A percentile compares a stretch with the other conserved stretches of the same genome.
Evolutionary conservation across 768 basidiomycete species (phyloP).

Genomic region (Amanita molliuscula): DNA sequence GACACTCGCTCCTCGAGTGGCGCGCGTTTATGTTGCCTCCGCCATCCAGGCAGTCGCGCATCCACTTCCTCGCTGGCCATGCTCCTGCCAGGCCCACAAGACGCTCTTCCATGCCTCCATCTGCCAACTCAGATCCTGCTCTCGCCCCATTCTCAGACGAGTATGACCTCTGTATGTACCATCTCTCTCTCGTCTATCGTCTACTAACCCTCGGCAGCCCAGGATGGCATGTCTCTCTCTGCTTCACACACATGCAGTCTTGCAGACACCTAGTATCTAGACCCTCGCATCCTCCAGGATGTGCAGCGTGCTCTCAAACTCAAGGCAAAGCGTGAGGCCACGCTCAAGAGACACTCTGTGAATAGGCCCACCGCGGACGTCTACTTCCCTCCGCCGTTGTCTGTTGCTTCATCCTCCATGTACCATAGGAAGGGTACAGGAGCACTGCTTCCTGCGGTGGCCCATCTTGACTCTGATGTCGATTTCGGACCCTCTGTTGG

Average conservation of each 20-base stretch:
- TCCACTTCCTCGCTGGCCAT: constrained; percentile 1
- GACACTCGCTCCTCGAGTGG: not conserved
- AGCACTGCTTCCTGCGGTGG: not conserved
- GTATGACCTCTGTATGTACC: constrained; percentile 58
- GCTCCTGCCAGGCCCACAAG: not conserved
- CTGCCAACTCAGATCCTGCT: not conserved
- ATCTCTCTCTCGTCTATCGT: not conserved
- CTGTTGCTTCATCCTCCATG: not conserved
- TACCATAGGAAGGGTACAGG: not conserved
- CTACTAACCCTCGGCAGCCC: constrained; percentile 32
- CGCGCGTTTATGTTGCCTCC: constrained; percentile 1
- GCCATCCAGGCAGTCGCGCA: not conserved
- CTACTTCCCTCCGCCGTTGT: not conserved
- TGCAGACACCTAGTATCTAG: constrained; percentile 23
- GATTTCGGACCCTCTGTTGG: constrained; percentile 11
- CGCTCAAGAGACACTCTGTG: constrained; percentile 24
- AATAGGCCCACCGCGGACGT: constrained; percentile 8
- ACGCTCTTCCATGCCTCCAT: not conserved
- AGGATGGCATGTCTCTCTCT: constrained; percentile 48
- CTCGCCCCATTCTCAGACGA: constrained; percentile 28
- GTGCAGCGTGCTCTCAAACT: constrained; percentile 66
- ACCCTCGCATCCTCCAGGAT: constrained; percentile 73
- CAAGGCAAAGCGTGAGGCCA: constrained; percentile 65
- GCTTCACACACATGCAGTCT: not conserved
- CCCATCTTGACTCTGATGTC: constrained; percentile 7